Evolutionary conservation across 257 asterid species (phyloP).

Genomic region (Petunia axillaris): DNA sequence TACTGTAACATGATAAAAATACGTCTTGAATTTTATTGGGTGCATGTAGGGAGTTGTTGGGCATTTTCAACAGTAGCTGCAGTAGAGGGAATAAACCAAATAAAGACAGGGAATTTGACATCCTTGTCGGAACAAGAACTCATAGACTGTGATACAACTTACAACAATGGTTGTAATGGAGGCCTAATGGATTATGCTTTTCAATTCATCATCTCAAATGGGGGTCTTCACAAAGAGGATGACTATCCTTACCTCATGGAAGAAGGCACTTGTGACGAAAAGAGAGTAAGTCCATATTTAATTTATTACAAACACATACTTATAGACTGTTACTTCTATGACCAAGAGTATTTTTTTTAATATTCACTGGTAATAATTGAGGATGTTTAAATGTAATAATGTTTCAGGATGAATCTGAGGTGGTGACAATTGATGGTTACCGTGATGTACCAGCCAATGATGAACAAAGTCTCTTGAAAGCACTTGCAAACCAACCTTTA

Average conservation of each 20-base stretch:
- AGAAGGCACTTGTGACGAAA: conserved; percentile 46
- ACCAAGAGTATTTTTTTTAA: not conserved
- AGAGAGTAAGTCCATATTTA: conserved; percentile 33
- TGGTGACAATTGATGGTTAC: conserved; percentile 42
- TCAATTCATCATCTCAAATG: conserved; percentile 36
- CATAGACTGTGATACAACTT: conserved; percentile 45
- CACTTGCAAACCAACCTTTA: conserved; percentile 50
- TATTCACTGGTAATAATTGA: not conserved
- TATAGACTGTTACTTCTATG: not conserved
- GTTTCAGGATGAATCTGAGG: conserved; percentile 40
- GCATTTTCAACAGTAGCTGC: conserved; percentile 35
- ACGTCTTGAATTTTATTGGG: not conserved
- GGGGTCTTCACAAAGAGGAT: conserved; percentile 49
- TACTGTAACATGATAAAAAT: too few relatives aligned
- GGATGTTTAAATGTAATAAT: not conserved
- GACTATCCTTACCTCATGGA: conserved; percentile 49
- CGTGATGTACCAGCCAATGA: conserved; percentile 46
- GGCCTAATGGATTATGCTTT: conserved; percentile 52
- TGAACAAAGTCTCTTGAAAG: conserved; percentile 44
- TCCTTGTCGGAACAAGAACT: conserved; percentile 49
- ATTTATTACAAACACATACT: not conserved
- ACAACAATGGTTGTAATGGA: conserved; percentile 47
- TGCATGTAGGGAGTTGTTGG: conserved; percentile 25
- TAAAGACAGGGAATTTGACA: conserved; percentile 30
- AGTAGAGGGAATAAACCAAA: conserved; percentile 33